Evolutionary conservation across 1,139 yeast genomes (phyloP), one percentile per base, ranked within the genome.

Genomic region (Hanseniaspora sp.): DNA sequence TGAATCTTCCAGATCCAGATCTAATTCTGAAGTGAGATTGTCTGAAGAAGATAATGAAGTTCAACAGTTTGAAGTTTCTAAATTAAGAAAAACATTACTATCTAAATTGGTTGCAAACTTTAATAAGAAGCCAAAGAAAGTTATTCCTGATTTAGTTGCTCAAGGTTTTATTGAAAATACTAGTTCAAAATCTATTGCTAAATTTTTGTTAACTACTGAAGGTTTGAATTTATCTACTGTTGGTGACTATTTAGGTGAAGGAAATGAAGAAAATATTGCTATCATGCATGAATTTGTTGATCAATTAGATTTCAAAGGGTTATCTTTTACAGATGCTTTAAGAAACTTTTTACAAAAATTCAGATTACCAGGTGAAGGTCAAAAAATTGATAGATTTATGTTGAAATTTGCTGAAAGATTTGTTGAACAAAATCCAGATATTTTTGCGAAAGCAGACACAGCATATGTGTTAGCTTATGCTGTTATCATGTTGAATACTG

Each of bases 291-390:
- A 90, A 5, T 92, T 92, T 71, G 95, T 92, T 37, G 96, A 90
- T 64, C 71, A 77, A 59, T 82, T 92, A 82, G 90, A 88, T 57
- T 92, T 92, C 65, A 71, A 77, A 13, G 74, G 74, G 48, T 69
- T 77, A 59, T 74, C 79, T 1, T 88, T 92, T 64, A 94, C 90
- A 9, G 95, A 83, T 61, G 95, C 97, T 0, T 73, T 94, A 72
- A 78, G 98, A 62, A 73, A 72, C 11, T 87, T 87, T 63, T 74
- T 94, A 57, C 98, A 94, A 66, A 76, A 82, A 46, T 94, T 94
- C 69, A 76, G 98, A 66, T 75, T 94, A 57, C 98, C 99, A 0
- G 99, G 99, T 48, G 99, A 94, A 70, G 90, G 96, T 1, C 99
- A 94, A 69, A 92, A 92, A 65, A 90, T 94, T 67, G 98, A 94